phyloP scores from a whole-genome alignment of 768 basidiomycete species.

The Zangia roseola region DNA sequence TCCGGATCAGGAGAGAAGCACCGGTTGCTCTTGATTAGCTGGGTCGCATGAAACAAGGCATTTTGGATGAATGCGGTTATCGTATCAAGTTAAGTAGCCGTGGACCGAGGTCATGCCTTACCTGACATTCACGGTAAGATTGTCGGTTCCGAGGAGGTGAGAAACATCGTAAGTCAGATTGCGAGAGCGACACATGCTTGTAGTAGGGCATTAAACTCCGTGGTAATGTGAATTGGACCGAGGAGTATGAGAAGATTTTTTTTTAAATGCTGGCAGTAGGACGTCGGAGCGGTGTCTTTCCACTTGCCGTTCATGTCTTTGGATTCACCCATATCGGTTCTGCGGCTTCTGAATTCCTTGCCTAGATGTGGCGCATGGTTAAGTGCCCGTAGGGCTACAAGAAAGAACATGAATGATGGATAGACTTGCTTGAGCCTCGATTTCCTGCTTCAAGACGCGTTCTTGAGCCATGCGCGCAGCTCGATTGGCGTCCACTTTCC shows the following conservation, averaged over 20 bases:
- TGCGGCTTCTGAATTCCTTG: constrained; percentile 25
- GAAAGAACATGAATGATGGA: not conserved
- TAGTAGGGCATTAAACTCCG: not conserved
- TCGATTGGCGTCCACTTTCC: constrained; percentile 60
- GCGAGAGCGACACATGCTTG: constrained; percentile 1
- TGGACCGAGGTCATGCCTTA: no score
- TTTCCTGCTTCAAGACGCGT: constrained; percentile 50
- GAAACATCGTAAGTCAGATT: not conserved
- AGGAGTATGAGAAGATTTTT: not conserved
- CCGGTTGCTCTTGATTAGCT: not conserved
- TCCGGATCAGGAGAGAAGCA: not conserved
- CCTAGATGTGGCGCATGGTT: constrained; percentile 10
- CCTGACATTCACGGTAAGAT: no score
- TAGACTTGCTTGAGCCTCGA: constrained; percentile 49
- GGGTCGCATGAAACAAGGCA: not conserved
- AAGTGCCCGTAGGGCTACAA: no score
- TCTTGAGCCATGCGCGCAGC: constrained; percentile 53
- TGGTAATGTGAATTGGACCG: not conserved
- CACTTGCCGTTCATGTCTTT: constrained; percentile 13
- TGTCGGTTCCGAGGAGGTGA: not conserved
- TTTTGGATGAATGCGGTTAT: not conserved
- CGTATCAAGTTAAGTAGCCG: not conserved
- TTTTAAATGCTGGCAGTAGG: no score
- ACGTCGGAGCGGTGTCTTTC: no score
- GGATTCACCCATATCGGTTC: constrained; percentile 36